These are phyloP conservation scores for Tetrahymena elliotti DNA, from an alignment of 73 alveolate genomes.

Conservation along the genomic window DNA sequence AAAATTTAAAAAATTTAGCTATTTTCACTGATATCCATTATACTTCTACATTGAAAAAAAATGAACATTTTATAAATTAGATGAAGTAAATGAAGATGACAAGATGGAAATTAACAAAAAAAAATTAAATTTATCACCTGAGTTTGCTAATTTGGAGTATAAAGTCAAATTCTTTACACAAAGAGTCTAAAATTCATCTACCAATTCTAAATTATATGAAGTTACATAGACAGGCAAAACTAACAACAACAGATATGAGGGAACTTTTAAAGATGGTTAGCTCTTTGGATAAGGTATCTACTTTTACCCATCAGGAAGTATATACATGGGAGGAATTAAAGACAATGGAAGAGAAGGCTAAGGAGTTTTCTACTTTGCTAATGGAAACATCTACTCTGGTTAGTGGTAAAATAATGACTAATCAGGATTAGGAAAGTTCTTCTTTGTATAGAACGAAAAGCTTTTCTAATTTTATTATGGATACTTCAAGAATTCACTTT, in stretches of 20 bases:
- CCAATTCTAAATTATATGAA: not conserved
- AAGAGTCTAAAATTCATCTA: not conserved
- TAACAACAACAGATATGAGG: not conserved
- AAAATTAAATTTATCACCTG: not conserved
- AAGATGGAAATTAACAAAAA: not conserved
- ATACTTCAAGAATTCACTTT: not conserved
- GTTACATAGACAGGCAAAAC: not conserved
- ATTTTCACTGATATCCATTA: too few species aligned
- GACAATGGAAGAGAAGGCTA: not conserved
- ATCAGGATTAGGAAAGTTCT: not conserved
- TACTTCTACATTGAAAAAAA: not conserved
- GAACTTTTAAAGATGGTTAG: not conserved
- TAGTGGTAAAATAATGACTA: not conserved
- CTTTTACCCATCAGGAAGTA: not conserved
- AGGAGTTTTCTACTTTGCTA: not conserved
- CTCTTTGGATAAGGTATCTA: not conserved
- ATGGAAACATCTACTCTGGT: not conserved
- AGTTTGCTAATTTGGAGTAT: not conserved
- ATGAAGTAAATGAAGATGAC: not conserved
- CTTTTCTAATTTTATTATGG: not conserved
- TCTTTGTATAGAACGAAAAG: not conserved
- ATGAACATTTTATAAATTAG: not conserved
- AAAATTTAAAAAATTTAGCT: too few species aligned
- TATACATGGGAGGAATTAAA: not conserved
- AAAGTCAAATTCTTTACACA: not conserved